Percentiles rank a stretch among this genome's conserved stretches.
phyloP scores from a whole-genome alignment of 768 basidiomycete species.

The Lactifluus volemus region DNA sequence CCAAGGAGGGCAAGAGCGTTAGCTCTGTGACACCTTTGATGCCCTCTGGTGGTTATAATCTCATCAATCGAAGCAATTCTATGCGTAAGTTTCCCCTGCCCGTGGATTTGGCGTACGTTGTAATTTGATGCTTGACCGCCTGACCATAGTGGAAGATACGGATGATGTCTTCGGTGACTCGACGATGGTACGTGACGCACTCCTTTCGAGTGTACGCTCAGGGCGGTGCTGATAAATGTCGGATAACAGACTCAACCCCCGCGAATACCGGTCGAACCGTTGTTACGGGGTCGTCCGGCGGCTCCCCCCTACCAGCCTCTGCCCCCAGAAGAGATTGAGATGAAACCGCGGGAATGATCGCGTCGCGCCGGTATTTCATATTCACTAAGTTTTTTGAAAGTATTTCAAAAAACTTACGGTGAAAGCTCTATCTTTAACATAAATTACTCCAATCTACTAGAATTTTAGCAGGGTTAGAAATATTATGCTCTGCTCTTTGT shows the following conservation, averaged over 20 bases:
- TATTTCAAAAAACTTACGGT: background rate
- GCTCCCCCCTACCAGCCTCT: conserved; percentile 2
- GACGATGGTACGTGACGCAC: conserved; percentile 18
- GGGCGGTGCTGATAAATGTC: conserved; percentile 14
- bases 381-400: background rate
- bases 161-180: conserved; percentile 40
- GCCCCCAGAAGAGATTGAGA: conserved; percentile 25
- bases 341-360: conserved; percentile 15
- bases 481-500: background rate
- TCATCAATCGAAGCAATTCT: conserved; percentile 1
- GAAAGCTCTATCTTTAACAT: conserved; percentile 3
- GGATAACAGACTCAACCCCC: conserved; percentile 11
- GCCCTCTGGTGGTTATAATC: conserved; percentile 16
- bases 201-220: background rate
- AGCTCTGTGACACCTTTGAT: conserved; percentile 19
- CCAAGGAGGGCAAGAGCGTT: conserved; percentile 21
- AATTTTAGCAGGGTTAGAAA: background rate
- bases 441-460: conserved; percentile 1
- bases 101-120: background rate
- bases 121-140: background rate
- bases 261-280: conserved; percentile 11
- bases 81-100: conserved; percentile 2
- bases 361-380: background rate
- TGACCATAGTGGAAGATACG: conserved; percentile 30
- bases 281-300: background rate